These are phyloP conservation scores for Camptophora hylomeconis DNA, from an alignment of 2,329 filamentous ascomycete species.

Conservation along the genomic window DNA sequence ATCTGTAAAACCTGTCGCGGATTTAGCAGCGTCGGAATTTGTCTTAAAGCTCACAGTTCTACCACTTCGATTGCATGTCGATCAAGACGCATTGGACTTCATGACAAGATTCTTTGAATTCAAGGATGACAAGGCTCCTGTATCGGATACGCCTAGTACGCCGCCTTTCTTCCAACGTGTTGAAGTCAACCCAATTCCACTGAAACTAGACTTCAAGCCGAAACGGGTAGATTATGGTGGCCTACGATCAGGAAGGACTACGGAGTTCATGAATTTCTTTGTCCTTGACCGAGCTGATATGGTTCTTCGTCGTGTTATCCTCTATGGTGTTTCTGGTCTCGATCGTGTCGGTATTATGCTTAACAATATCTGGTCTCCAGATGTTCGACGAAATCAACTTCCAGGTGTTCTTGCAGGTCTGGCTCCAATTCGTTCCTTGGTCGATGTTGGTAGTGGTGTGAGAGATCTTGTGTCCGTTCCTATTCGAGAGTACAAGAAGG, in stretches of 20 bases:
- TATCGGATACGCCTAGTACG: conserved; percentile 51
- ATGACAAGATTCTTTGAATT: conserved; percentile 97
- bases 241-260: conserved; percentile 81
- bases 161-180: conserved; percentile 79
- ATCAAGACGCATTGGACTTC: conserved; percentile 95
- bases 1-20: conserved; percentile 73
- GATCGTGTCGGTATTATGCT: conserved; percentile 79
- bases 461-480: conserved; percentile 79
- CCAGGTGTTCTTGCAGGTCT: conserved; percentile 79
- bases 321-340: conserved; percentile 85
- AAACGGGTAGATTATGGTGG: conserved; percentile 95
- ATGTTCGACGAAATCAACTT: conserved; percentile 80
- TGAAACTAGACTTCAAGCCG: conserved; percentile 93
- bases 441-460: conserved; percentile 81
- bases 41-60: conserved; percentile 67
- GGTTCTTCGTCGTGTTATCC: conserved; percentile 73
- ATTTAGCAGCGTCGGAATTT: conserved; percentile 78
- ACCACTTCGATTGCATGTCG: conserved; percentile 81
- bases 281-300: conserved; percentile 81
- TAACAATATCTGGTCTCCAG: conserved; percentile 93
- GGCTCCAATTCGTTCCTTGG: conserved; percentile 76
- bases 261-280: conserved; percentile 98
- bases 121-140: conserved; percentile 56
- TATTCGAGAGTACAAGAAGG: conserved; percentile 83
- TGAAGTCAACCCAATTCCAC: conserved; percentile 69